phyloP scores from a whole-genome alignment of 306 rosid species.

The Prosopis cineraria region DNA sequence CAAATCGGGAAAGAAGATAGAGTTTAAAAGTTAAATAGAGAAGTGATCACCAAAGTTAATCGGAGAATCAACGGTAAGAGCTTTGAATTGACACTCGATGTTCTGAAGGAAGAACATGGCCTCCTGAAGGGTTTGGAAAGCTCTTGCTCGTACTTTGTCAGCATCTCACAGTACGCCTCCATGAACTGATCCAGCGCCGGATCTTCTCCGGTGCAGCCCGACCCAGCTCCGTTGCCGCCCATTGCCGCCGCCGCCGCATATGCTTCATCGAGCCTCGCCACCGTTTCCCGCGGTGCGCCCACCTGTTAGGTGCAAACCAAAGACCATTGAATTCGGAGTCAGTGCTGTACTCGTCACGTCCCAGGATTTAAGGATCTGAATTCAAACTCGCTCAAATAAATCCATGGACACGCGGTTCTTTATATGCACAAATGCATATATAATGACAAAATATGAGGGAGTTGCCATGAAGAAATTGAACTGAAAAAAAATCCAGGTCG shows the following conservation, averaged over 20 bases:
- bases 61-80: conserved; percentile 64
- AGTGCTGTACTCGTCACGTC: background rate
- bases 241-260: conserved; percentile 52
- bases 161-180: conserved; percentile 99
- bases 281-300: conserved; percentile 94
- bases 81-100: conserved; percentile 80
- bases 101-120: conserved; percentile 90
- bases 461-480: background rate
- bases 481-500: background rate
- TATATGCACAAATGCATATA: background rate
- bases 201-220: conserved; percentile 77
- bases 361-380: background rate
- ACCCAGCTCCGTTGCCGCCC: conserved; percentile 42
- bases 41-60: conserved; percentile 51
- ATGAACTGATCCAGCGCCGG: conserved; percentile 97
- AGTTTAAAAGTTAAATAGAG: background rate
- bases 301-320: conserved; percentile 44
- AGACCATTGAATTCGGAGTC: background rate
- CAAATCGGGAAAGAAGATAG: background rate
- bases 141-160: conserved; percentile 90
- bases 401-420: background rate
- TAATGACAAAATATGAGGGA: background rate
- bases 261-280: conserved; percentile 76
- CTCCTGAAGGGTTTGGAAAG: conserved; percentile 91
- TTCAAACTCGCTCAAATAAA: background rate